Evolutionary conservation across 2,329 filamentous ascomycete genomes (phyloP), one percentile per base, ranked within the genome.

Genomic region (Aspergillus hortae): DNA sequence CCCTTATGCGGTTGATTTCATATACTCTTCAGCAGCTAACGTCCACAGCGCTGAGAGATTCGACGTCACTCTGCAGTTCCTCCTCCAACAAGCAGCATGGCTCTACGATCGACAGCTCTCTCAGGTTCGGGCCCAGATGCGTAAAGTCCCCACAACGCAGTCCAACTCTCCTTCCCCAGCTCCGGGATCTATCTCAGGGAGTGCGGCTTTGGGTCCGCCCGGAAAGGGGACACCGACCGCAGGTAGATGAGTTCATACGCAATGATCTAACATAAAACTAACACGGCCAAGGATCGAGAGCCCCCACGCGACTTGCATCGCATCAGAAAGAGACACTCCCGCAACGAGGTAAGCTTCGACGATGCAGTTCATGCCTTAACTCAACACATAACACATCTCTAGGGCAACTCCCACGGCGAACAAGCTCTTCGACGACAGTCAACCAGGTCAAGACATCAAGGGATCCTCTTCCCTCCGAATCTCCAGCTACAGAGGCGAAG

Each of bases 11-110:
- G 32, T 43, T 2, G 14, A 30, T 11, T n/a, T 19, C 15, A n/a
- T 41, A 11, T 7, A 23, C 11, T n/a, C 12, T 12, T 36, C 46
- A 33, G 48, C 33, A 12, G 11, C 10, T 27, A 32, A 49, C 43
- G 2, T 10, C 6, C 7, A 53, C 33, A 88, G 87, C 66, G 90
- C 89, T 44, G 78, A 82, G 48, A 80, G 83, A 43, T 96, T 96
- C 71, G 82, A 92, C 56, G 92, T 96, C 17, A 87, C 89, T 23
- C 84, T 95, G 52, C 82, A 90, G 38, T 97, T 97, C 65, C 80
- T 99, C 30, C 82, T 96, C 14, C 90, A 96, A 67, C 91, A 99
- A 72, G 91, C 91, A 57, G 91, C 90, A 70, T 96, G 91, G 82
- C 82, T 97, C 5, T 96, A 94, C 66, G 92, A 97, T 68, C 82